These are phyloP conservation scores for Malus orientalis DNA, from an alignment of 306 rosid genomes.

Conservation along the genomic window DNA sequence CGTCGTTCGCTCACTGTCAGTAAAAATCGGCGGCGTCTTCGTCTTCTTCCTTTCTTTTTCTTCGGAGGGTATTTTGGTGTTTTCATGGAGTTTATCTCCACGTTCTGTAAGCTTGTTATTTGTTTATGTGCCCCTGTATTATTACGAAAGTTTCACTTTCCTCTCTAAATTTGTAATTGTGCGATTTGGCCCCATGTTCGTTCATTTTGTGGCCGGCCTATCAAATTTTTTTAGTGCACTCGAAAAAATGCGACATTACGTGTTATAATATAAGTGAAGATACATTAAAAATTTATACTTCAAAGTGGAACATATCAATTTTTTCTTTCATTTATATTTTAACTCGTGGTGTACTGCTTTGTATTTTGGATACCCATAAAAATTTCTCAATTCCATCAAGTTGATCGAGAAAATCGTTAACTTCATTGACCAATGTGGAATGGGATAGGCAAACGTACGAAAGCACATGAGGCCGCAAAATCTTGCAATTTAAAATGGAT, in stretches of 20 bases:
- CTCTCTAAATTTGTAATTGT: background rate
- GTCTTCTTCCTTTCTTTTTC: background rate
- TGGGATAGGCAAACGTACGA: background rate
- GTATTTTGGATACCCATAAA: background rate
- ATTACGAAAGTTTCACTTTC: background rate
- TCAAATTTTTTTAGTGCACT: background rate
- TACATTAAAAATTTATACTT: no score
- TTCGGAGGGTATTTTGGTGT: background rate
- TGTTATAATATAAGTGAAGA: background rate
- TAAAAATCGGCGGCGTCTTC: background rate
- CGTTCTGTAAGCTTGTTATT: background rate
- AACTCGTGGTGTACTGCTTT: no score
- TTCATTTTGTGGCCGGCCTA: background rate
- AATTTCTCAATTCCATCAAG: background rate
- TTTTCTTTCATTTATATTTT: no score
- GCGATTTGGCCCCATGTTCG: background rate
- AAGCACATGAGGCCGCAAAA: background rate
- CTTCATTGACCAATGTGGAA: background rate
- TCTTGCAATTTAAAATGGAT: background rate
- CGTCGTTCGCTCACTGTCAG: background rate
- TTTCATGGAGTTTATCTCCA: background rate
- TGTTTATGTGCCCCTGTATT: background rate
- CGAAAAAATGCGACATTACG: fast-evolving
- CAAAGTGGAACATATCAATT: no score
- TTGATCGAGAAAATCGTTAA: background rate